These are phyloP conservation scores for Diaporthe velutina DNA, from an alignment of 2,329 filamentous ascomycete species.

Conservation along the genomic window DNA sequence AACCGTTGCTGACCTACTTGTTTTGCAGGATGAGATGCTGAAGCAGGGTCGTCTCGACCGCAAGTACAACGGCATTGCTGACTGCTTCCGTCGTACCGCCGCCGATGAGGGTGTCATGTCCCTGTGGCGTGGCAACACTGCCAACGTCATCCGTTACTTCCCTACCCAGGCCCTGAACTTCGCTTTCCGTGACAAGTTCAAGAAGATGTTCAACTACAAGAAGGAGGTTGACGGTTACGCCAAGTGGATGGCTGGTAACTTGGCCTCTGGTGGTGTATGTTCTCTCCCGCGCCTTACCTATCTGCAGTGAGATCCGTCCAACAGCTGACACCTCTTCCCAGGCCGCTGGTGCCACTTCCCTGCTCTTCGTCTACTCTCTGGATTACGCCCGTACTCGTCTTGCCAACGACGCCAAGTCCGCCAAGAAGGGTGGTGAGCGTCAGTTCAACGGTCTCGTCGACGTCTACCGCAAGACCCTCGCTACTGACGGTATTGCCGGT, in stretches of 20 bases:
- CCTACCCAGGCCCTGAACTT: conserved; percentile 99
- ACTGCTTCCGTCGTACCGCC: conserved; percentile 96
- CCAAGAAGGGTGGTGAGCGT: conserved; percentile 96
- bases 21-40: conserved; percentile 96
- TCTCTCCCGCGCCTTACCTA: conserved; percentile 25
- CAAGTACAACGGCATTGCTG: conserved; percentile 92
- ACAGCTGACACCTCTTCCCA: conserved; percentile 49
- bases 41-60: conserved; percentile 98
- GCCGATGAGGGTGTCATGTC: conserved; percentile 93
- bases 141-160: conserved; percentile 99
- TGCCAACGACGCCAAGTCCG: conserved; percentile 99
- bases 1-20: conserved; percentile 48
- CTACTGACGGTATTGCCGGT: conserved; percentile 98
- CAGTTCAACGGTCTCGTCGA: conserved; percentile 99
- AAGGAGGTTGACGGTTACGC: conserved; percentile 98
- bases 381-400: conserved; percentile 99
- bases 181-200: conserved; percentile 99
- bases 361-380: conserved; percentile 99
- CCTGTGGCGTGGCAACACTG: conserved; percentile 99
- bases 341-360: conserved; percentile 99
- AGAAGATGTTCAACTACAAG: conserved; percentile 99
- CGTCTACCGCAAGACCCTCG: conserved; percentile 99
- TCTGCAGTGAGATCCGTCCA: neutral
- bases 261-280: conserved; percentile 99
- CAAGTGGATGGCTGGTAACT: conserved; percentile 99